A percentile compares a stretch with the other conserved stretches of the same genome.
These are phyloP conservation scores for Penicillium sp. DNA, from an alignment of 2,329 filamentous ascomycete species.

Conservation along the genomic window DNA sequence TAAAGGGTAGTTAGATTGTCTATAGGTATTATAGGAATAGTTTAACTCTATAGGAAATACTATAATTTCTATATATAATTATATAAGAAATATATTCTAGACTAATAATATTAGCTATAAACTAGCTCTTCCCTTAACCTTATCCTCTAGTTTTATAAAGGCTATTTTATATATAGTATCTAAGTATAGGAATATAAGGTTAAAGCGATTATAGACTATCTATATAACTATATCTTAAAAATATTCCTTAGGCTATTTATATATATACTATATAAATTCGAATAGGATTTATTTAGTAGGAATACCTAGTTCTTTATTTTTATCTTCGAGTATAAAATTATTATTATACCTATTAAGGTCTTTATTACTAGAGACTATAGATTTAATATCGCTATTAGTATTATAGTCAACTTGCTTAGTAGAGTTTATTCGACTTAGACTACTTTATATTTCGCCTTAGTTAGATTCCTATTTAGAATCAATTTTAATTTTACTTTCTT, in stretches of 20 bases:
- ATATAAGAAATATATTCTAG: conserved; percentile 63
- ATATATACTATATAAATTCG: conserved; percentile 60
- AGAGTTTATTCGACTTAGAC: conserved; percentile 11
- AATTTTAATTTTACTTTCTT: conserved; percentile 20
- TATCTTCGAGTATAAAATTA: conserved; percentile 61
- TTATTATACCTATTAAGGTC: conserved; percentile 54
- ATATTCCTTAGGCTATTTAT: conserved; percentile 63
- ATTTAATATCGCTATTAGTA: conserved; percentile 31
- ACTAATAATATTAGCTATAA: conserved; percentile 67
- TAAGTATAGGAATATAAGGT: conserved; percentile 60
- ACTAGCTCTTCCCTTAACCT: conserved; percentile 60
- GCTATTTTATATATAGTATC: conserved; percentile 62
- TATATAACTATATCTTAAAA: conserved; percentile 71
- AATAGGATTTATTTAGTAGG: conserved; percentile 58
- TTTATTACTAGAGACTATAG: conserved; percentile 31
- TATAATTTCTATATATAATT: conserved; percentile 56
- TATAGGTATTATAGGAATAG: conserved; percentile 63
- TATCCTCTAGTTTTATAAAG: conserved; percentile 66
- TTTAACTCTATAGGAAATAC: conserved; percentile 41
- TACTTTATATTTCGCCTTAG: conserved; percentile 13
- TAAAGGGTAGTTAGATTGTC: conserved; percentile 61
- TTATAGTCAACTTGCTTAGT: conserved; percentile 9
- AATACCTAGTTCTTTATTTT: conserved; percentile 55
- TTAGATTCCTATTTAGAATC: conserved; percentile 2
- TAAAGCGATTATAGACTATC: conserved; percentile 73